Percentiles rank a stretch among this genome's conserved stretches.
Conservation (phyloP, 2,329 filamentous ascomycete species). For the Anisogramma anomala region DNA sequence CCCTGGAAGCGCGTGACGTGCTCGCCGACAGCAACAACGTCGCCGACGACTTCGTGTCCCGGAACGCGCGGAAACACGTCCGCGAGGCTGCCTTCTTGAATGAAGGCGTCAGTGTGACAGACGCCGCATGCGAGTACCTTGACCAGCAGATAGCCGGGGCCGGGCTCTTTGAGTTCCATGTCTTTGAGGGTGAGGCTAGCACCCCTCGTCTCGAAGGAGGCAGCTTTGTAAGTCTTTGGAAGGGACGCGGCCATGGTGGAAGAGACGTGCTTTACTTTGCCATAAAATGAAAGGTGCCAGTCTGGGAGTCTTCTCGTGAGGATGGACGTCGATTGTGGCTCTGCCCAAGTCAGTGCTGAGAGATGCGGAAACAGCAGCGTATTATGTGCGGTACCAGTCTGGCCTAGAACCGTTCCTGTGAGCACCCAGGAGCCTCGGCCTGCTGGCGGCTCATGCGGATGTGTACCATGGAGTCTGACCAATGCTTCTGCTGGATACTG, state of each 20-base stretch:
- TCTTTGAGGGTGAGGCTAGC: slow-evolving; percentile 47
- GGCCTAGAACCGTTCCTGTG: too few species aligned
- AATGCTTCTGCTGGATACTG: too few species aligned
- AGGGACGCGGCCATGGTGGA: slow-evolving; percentile 22
- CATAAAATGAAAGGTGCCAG: too few species aligned
- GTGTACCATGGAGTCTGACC: too few species aligned
- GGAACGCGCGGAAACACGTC: slow-evolving; percentile 49
- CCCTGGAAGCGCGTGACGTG: slow-evolving; percentile 45
- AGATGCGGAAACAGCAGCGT: too few species aligned
- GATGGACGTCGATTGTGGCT: too few species aligned
- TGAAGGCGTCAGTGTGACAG: slow-evolving; percentile 50
- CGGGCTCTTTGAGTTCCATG: slow-evolving; percentile 43
- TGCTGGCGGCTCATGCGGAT: too few species aligned
- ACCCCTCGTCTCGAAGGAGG: slow-evolving; percentile 43
- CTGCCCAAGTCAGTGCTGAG: too few species aligned
- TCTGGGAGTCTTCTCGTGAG: too few species aligned
- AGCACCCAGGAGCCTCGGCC: too few species aligned
- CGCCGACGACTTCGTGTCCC: slow-evolving; percentile 63
- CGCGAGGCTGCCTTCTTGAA: slow-evolving; percentile 39
- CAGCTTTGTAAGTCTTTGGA: slow-evolving; percentile 57
- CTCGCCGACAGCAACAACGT: slow-evolving; percentile 49
- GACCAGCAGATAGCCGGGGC: slow-evolving; percentile 50
- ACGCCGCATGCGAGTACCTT: slow-evolving; percentile 64
- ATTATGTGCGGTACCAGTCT: too few species aligned
- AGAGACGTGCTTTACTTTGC: too few species aligned